These are phyloP conservation scores for Epichloe hybrida DNA, from an alignment of 2,329 filamentous ascomycete species.

Conservation along the genomic window DNA sequence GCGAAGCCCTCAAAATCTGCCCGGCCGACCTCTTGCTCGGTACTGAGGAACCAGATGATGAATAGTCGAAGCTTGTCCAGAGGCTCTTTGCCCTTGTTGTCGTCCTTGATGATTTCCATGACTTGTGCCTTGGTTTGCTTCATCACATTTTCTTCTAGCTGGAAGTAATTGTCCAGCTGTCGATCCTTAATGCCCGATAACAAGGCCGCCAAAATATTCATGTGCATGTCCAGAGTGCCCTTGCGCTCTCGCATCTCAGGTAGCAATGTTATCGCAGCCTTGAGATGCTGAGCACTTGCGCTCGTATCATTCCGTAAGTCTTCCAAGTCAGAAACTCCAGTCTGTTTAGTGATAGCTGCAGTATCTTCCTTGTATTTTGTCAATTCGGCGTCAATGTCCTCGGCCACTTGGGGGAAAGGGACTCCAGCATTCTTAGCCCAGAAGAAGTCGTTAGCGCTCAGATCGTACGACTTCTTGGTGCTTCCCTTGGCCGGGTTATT, in stretches of 20 bases:
- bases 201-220: constrained; percentile 83
- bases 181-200: constrained; percentile 77
- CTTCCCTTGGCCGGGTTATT: constrained; percentile 57
- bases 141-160: constrained; percentile 82
- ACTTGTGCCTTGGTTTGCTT: constrained; percentile 87
- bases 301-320: constrained; percentile 83
- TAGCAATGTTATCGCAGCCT: constrained; percentile 84
- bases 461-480: constrained; percentile 82
- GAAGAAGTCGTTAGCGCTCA: constrained; percentile 86
- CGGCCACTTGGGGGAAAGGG: constrained; percentile 85
- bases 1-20: constrained; percentile 78
- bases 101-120: constrained; percentile 70
- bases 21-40: constrained; percentile 74
- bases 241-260: constrained; percentile 90
- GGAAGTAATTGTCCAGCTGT: constrained; percentile 91
- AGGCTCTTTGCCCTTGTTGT: constrained; percentile 69
- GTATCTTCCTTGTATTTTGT: constrained; percentile 94
- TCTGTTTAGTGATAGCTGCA: constrained; percentile 87
- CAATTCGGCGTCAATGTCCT: constrained; percentile 88
- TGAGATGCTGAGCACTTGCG: constrained; percentile 84
- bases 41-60: constrained; percentile 93
- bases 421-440: constrained; percentile 85
- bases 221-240: constrained; percentile 91
- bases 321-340: constrained; percentile 81
- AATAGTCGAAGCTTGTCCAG: constrained; percentile 86